Evolutionary conservation across 2,329 filamentous ascomycete genomes (phyloP).

Genomic region (Trichoderma hamatum): DNA sequence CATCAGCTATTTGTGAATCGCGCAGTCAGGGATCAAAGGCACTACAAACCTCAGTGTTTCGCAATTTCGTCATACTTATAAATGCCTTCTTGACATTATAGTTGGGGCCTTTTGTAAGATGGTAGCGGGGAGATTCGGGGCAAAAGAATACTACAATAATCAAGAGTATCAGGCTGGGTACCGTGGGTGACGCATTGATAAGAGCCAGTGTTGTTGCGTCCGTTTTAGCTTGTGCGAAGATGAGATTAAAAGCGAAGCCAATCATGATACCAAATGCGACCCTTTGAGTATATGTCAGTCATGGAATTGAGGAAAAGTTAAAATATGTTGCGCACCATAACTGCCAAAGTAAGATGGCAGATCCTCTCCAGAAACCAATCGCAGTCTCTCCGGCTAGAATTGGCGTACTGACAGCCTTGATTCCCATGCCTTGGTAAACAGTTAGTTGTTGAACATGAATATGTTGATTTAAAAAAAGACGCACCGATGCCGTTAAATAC

Average conservation of each 20-base stretch:
- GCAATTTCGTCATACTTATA: slow-evolving; percentile 40
- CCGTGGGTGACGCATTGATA: slow-evolving; percentile 45
- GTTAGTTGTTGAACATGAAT: slow-evolving; percentile 25
- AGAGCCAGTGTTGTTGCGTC: slow-evolving; percentile 33
- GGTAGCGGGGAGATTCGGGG: slow-evolving; percentile 48
- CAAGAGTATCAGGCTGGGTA: slow-evolving; percentile 43
- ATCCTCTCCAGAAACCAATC: slow-evolving; percentile 52
- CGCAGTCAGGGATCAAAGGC: not conserved
- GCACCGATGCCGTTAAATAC: slow-evolving; percentile 45
- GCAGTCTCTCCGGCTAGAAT: slow-evolving; percentile 53
- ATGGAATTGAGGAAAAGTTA: not conserved
- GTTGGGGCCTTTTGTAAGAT: slow-evolving; percentile 44
- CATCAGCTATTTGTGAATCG: not conserved
- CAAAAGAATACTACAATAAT: slow-evolving; percentile 43
- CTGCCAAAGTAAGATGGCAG: slow-evolving; percentile 52
- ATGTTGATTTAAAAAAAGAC: slow-evolving; percentile 24
- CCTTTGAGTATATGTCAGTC: slow-evolving; percentile 29
- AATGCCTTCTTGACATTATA: slow-evolving; percentile 45
- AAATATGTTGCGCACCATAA: slow-evolving; percentile 39
- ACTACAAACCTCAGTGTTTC: slow-evolving; percentile 40
- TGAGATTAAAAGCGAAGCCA: slow-evolving; percentile 43
- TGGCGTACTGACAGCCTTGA: slow-evolving; percentile 53
- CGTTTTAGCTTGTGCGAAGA: slow-evolving; percentile 37
- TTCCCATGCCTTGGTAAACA: slow-evolving; percentile 46
- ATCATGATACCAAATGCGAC: slow-evolving; percentile 45